Conservation (phyloP, 192 early-diverging fungal genomes). For the Backusella psychrophila region DNA sequence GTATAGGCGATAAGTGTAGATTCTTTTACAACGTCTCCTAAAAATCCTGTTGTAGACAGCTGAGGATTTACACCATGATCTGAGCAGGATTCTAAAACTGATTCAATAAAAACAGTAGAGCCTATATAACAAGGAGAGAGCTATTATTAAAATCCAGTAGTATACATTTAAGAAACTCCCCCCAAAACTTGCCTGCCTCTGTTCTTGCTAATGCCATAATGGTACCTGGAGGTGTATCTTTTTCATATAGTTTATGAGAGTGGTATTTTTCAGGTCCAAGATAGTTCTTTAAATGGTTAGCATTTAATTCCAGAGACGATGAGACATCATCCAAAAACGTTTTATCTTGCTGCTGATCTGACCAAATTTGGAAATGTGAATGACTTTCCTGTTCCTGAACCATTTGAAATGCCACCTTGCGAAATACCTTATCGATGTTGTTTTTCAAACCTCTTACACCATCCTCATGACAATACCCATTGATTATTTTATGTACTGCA, state of each 20-base stretch:
- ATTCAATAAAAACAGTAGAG: conserved; percentile 90
- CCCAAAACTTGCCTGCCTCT: conserved; percentile 65
- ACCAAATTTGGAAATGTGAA: not conserved
- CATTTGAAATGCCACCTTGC: conserved; percentile 77
- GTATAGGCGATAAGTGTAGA: conserved; percentile 94
- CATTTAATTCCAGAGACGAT: conserved; percentile 61
- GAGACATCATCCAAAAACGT: conserved; percentile 43
- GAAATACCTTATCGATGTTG: conserved; percentile 97
- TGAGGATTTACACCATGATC: conserved; percentile 43
- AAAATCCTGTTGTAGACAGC: conserved; percentile 87
- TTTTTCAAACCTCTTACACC: conserved; percentile 98
- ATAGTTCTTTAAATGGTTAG: conserved; percentile 82
- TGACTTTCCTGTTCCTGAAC: not conserved
- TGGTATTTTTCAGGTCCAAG: conserved; percentile 86
- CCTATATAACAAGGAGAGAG: conserved; percentile 47
- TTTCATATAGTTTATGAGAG: conserved; percentile 85
- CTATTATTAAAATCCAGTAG: not conserved
- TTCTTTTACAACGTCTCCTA: conserved; percentile 99
- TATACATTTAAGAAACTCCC: not conserved
- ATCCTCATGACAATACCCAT: conserved; percentile 92
- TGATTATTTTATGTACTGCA: conserved; percentile 85
- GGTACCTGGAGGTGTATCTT: conserved; percentile 78
- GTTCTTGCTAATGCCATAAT: conserved; percentile 98
- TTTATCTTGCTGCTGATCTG: conserved; percentile 22
- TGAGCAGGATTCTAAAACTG: conserved; percentile 78